Conservation (phyloP, 129 eudicot species). For the Arctium minus region DNA sequence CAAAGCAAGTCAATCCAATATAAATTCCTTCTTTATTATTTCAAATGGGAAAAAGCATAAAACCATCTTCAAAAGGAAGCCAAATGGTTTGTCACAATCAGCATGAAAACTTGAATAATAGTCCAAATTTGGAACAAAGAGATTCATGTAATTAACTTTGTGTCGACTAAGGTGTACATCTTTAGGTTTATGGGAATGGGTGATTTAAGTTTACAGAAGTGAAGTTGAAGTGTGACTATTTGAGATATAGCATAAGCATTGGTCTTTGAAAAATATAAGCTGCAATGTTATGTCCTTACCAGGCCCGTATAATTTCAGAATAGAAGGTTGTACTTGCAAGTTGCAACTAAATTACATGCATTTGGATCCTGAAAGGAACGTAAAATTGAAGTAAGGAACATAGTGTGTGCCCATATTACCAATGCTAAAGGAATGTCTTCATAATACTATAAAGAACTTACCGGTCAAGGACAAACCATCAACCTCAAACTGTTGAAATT, state of each 20-base stretch:
- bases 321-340: too few relatives aligned
- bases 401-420: not conserved
- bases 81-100: too few relatives aligned
- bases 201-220: not conserved
- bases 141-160: too few relatives aligned
- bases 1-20: too few relatives aligned
- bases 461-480: constrained; percentile 85
- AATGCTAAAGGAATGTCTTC: not conserved
- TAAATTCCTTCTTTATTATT: too few relatives aligned
- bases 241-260: not conserved
- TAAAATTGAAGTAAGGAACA: not conserved
- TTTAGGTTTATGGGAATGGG: too few relatives aligned
- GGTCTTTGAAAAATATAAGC: not conserved
- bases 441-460: constrained; percentile 35
- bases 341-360: constrained; percentile 70
- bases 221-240: not conserved
- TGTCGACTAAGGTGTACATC: too few relatives aligned
- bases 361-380: constrained; percentile 80
- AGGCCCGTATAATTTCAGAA: constrained; percentile 87
- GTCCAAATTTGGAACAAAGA: too few relatives aligned
- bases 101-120: too few relatives aligned
- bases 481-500: constrained; percentile 65
- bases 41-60: too few relatives aligned
- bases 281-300: constrained; percentile 41
- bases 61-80: too few relatives aligned